Conservation (phyloP, 805 yeast genomes). For the Suhomyces tanzawaensis region DNA sequence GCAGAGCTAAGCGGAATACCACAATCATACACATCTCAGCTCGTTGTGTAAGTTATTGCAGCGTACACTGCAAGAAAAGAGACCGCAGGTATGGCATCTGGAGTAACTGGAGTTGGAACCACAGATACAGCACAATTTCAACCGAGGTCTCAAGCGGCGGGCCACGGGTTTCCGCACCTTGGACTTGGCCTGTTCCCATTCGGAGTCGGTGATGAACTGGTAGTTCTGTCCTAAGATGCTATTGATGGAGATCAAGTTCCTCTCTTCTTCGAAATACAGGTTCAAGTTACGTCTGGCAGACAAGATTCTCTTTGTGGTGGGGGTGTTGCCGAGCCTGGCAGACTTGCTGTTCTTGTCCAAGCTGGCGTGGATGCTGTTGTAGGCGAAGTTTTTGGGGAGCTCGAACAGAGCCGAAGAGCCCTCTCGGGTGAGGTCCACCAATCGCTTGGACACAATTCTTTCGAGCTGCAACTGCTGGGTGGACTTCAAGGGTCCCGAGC, state of each 20-base stretch:
- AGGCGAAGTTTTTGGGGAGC: conserved; percentile 40
- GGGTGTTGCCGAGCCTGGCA: conserved; percentile 41
- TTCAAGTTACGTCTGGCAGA: conserved; percentile 43
- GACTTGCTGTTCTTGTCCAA: conserved; percentile 22
- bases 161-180: conserved; percentile 14
- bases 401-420: conserved; percentile 32
- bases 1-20: too few relatives aligned
- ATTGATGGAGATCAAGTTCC: conserved; percentile 42
- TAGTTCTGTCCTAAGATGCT: conserved; percentile 40
- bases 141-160: conserved; percentile 27
- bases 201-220: conserved; percentile 39
- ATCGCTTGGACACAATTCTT: conserved; percentile 33
- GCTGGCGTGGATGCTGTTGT: conserved; percentile 28
- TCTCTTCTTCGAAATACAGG: conserved; percentile 45
- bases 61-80: conserved; percentile 39
- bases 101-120: conserved; percentile 37
- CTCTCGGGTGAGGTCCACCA: conserved; percentile 36
- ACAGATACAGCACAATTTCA: conserved; percentile 42
- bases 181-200: conserved; percentile 10
- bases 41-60: conserved; percentile 41
- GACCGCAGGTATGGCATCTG: conserved; percentile 39
- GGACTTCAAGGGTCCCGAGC: conserved; percentile 38
- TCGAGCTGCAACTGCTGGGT: conserved; percentile 43
- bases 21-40: conserved; percentile 35
- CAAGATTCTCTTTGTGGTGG: conserved; percentile 40